A percentile compares a stretch with the other conserved stretches of the same genome.
These are phyloP conservation scores for Chlorella vulgaris DNA, from an alignment of 139 green algal species.

Conservation along the genomic window DNA sequence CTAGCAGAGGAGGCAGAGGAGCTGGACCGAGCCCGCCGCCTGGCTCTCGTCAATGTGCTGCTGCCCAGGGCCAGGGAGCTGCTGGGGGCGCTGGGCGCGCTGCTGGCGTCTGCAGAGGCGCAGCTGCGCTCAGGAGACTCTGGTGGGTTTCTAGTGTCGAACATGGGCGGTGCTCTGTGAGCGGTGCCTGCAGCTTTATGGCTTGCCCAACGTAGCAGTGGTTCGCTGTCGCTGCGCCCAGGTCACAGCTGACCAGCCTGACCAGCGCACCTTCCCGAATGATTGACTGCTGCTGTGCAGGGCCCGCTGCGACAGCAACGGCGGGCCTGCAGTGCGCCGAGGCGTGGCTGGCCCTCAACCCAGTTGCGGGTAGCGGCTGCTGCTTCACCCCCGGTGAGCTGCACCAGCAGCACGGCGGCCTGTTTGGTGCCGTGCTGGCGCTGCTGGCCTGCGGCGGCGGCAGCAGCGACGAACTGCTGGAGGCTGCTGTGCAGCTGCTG, in stretches of 20 bases:
- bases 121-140: constrained; percentile 3
- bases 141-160: not conserved
- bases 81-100: constrained; percentile 24
- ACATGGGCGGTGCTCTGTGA: not conserved
- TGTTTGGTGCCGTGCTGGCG: constrained; percentile 39
- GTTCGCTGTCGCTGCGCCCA: too few species aligned
- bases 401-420: constrained; percentile 15
- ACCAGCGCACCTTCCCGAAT: too few species aligned
- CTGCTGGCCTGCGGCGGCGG: constrained; percentile 24
- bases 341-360: constrained; percentile 52
- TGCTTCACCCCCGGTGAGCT: constrained; percentile 37
- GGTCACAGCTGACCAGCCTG: too few species aligned
- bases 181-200: too few species aligned
- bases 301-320: not conserved
- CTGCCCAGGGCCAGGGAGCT: constrained; percentile 10
- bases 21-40: constrained; percentile 35
- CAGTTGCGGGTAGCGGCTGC: constrained; percentile 18
- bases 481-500: constrained; percentile 41
- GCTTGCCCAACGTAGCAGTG: too few species aligned
- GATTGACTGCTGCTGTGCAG: not conserved
- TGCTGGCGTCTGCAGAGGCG: constrained; percentile 11
- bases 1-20: constrained; percentile 52
- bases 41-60: constrained; percentile 33
- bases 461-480: constrained; percentile 10
- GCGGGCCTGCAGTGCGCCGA: constrained; percentile 42